Conservation (phyloP, 192 early-diverging fungal genomes). For the Backusella australiensis region DNA sequence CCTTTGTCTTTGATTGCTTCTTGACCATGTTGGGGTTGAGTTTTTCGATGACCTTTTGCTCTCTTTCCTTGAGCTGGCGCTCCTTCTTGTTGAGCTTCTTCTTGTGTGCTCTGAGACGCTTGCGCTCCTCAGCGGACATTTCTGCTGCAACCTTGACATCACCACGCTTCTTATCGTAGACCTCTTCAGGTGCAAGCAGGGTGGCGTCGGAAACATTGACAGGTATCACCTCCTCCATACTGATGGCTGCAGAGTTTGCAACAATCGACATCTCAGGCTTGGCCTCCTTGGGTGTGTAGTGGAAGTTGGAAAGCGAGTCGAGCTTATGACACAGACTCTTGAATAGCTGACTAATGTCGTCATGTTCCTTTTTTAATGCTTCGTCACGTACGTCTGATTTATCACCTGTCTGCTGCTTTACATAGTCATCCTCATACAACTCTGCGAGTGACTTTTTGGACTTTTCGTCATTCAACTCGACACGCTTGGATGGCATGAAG, state of each 20-base stretch:
- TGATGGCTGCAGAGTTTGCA: slow-evolving; percentile 77
- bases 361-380: slow-evolving; percentile 75
- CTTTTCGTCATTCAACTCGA: slow-evolving; percentile 85
- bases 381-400: slow-evolving; percentile 72
- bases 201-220: slow-evolving; percentile 78
- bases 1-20: slow-evolving; percentile 53
- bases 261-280: slow-evolving; percentile 78
- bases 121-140: slow-evolving; percentile 74
- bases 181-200: slow-evolving; percentile 86
- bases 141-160: slow-evolving; percentile 78
- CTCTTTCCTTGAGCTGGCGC: slow-evolving; percentile 46
- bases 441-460: slow-evolving; percentile 88
- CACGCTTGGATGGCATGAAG: slow-evolving; percentile 67
- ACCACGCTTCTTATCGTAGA: slow-evolving; percentile 76
- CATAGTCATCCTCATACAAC: slow-evolving; percentile 89
- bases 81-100: slow-evolving; percentile 72
- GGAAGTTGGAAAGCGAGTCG: slow-evolving; percentile 93
- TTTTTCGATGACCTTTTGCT: slow-evolving; percentile 46
- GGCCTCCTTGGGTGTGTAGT: slow-evolving; percentile 82
- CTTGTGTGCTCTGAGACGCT: slow-evolving; percentile 59
- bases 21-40: slow-evolving; percentile 39
- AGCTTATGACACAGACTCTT: slow-evolving; percentile 78
- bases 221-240: slow-evolving; percentile 96
- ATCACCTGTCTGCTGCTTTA: slow-evolving; percentile 55
- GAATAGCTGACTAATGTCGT: slow-evolving; percentile 77